Base-by-base conservation (phyloP, 441 rosid genomes). In the Bocquillonia castaneifolia region DNA sequence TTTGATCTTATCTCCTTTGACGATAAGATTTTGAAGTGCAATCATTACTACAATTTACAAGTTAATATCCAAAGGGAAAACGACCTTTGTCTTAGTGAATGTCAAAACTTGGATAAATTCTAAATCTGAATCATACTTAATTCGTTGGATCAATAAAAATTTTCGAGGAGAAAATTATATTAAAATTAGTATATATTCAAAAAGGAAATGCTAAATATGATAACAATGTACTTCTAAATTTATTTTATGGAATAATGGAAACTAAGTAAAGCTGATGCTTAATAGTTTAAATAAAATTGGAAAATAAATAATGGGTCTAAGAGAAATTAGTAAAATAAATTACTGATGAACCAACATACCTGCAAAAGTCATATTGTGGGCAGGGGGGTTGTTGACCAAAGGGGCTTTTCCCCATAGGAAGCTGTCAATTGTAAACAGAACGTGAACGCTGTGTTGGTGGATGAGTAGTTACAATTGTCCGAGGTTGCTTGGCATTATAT, bases 401-500 rank as follows among this genome's bases (percentile, higher is more conserved):
- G 28, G 63, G 26, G 4, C 25, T 5, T n/a, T n/a, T 0, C 5
- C 52, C 52, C 5, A 9, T 28, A 22, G 15, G 0, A 58, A n/a
- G 8, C 40, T 5, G 63, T 36, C 63, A 36, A 36, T 14, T 5
- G n/a, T 36, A 10, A 45, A 17, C 63, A 20, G 45, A 59, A 0
- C 7, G 17, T 2, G 2, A 20, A 54, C 22, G 23, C 2, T 13
- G 10, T 31, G 54, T 68, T 23, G 67, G 60, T 64, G 69, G 39
- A 40, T 54, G 4, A 63, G 47, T 58, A 36, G 58, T 51, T 31
- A 59, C 68, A 47, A 47, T 18, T 70, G 71, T 73, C 66, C 73
- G 73, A 70, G 66, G 73, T 51, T 39, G 66, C 31, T 9, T 34
- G 47, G 15, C 52, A 17, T 53, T n/a, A n/a, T n/a, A n/a, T n/a